Base-by-base conservation (phyloP, 2,329 filamentous ascomycete species). In the Madurella mycetomatis region DNA sequence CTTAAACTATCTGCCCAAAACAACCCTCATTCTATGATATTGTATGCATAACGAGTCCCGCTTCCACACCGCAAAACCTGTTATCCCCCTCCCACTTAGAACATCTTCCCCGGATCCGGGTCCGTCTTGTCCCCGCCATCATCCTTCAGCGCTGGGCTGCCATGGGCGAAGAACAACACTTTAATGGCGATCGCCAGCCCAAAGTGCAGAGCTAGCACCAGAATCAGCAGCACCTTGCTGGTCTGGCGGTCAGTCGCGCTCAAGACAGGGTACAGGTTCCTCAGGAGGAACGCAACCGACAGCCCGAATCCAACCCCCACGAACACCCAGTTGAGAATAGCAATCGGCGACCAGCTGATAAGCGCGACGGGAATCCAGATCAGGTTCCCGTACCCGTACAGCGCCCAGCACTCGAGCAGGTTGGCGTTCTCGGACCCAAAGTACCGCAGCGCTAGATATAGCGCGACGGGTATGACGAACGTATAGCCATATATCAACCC, bases 401-500 rank as follows among this genome's bases (percentile, higher is more conserved):
- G 77, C 56, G 91, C 89, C 85, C 90, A 92, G 77, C 91, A 96
- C 76, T 99, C 94, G 62, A 99, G 82, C 56, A 99, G 76, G 72
- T 96, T 95, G 59, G 92, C 92, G 53, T 85, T 88, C 69, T 96
- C 91, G 71, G 90, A 94, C 54, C 92, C 92, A 72, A 96, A 97
- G 86, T 95, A 99, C 65, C 88, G 90, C 61, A 99, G 78, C 61
- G 89, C 87, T 17, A 86, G 87, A 85, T 92, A 99, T 32, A 99
- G 81, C 9, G 79, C 85, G 59, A 95, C 76, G 3, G 94, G 94
- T 53, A 99, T 84, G 59, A 96, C 77, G 58, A 87, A 81, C 1
- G 94, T 97, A 72, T 99, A 99, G 54, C 94, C 94, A 72, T 99
- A 99, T 60, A 99, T 83, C 64, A 99, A 76, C 5, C 94, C 94